Conservation (phyloP, 2,329 filamentous ascomycete species). For the Cladobotryum mycophilum region DNA sequence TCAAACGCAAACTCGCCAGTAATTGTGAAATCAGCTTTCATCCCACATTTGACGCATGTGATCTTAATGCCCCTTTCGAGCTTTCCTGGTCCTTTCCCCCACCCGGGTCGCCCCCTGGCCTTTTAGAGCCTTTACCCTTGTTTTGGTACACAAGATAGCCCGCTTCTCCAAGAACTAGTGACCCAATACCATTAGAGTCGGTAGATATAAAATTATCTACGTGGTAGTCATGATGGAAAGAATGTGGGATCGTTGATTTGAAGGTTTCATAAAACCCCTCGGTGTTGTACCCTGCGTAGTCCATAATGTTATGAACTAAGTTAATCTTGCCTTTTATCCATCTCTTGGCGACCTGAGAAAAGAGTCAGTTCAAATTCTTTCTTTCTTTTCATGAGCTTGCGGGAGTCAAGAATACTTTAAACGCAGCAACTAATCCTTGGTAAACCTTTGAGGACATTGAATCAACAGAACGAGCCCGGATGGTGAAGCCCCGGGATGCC, state of each 20-base stretch:
- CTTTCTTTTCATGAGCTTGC: background rate
- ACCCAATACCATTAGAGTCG: background rate
- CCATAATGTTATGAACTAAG: background rate
- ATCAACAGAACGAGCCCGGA: too few species aligned
- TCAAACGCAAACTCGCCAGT: conserved; percentile 1
- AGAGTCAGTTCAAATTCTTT: background rate
- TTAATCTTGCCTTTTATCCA: background rate
- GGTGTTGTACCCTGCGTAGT: background rate
- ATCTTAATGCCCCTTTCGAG: background rate
- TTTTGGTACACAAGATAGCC: background rate
- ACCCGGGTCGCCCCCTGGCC: background rate
- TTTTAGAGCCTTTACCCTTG: background rate
- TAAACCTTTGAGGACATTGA: background rate
- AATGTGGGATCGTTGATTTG: background rate
- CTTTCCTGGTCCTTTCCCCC: background rate
- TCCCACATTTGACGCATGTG: conserved; percentile 4
- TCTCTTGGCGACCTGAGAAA: background rate
- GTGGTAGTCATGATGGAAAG: background rate
- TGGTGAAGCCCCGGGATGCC: background rate
- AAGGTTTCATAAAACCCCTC: background rate
- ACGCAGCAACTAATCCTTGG: background rate
- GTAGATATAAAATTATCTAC: background rate
- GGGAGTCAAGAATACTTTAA: background rate
- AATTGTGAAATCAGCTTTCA: conserved; percentile 1
- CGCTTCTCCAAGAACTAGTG: background rate